Evolutionary conservation across 1,284 basidiomycete genomes (phyloP), one percentile per base, ranked within the genome.

Genomic region (Tilletia horrida): DNA sequence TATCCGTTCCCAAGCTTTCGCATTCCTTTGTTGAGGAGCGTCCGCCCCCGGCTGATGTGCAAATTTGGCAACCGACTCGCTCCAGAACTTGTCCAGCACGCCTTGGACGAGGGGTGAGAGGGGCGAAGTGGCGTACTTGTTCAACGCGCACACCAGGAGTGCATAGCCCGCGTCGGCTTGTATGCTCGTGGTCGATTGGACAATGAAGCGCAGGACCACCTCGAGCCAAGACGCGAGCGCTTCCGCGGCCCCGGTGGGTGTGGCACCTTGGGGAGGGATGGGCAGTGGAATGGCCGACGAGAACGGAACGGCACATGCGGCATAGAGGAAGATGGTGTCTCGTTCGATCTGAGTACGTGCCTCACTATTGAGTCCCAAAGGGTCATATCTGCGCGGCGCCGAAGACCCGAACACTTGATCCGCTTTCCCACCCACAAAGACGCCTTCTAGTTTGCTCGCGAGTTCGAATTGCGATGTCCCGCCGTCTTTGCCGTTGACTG

Each of bases 41-140:
- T n/a, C n/a, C n/a, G n/a, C n/a, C n/a, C n/a, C n/a, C n/a, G n/a
- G n/a, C n/a, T n/a, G n/a, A n/a, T n/a, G n/a, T n/a, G 21, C 2
- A 7, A 55, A 21, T 14, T 21, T 18, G n/a, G 73, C 65, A 63
- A 69, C 59, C 29, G 70, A 59, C 0, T 42, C 47, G 3, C 29
- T 13, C 76, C 76, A 80, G 35, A 77, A 71, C 0, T 61, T 21
- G 48, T 76, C 73, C 40, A 78, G 68, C 1, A 69, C 31, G 25
- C 55, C 67, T 21, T 69, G 59, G 48, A 75, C 71, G 16, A 64
- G 42, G 0, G 64, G 66, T 2, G 65, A 61, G 14, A 62, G 59
- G 29, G 71, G 66, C 43, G 75, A 71, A n/a, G 66, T 65, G 13
- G 74, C 65, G 52, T 69, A 71, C 70, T 80, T 80, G 69, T 80